Conservation (phyloP, 108 stramenopile species). For the Schizochytrium sp. region DNA sequence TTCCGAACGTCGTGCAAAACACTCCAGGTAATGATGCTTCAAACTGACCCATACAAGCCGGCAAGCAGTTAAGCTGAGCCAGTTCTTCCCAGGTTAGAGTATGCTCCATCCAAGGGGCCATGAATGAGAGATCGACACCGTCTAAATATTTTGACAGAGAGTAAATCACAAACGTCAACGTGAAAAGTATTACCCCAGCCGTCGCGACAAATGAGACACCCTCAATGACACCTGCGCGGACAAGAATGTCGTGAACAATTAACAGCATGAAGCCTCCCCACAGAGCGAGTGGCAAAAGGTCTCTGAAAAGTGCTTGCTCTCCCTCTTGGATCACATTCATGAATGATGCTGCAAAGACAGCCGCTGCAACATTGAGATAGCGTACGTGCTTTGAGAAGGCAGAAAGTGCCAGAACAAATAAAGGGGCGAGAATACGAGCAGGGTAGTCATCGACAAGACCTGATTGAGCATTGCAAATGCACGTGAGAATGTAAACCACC, state of each 20-base stretch:
- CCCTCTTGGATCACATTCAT: background rate
- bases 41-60: background rate
- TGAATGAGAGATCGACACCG: background rate
- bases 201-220: background rate
- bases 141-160: background rate
- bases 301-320: background rate
- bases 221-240: conserved; percentile 3
- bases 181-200: background rate
- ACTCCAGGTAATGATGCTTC: conserved; percentile 13
- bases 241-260: background rate
- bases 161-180: background rate
- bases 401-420: conserved; percentile 1
- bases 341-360: background rate
- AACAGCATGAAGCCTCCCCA: conserved; percentile 8
- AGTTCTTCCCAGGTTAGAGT: background rate
- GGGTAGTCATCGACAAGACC: background rate
- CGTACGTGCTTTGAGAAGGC: conserved; percentile 13
- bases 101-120: background rate
- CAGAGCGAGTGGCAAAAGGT: background rate
- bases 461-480: background rate
- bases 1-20: conserved; percentile 7
- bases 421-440: background rate
- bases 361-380: background rate
- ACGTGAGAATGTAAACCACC: conserved; percentile 17
- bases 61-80: background rate